Percentiles rank a stretch among this genome's conserved stretches.
These are phyloP conservation scores for Thielaviopsis punctulata DNA, from an alignment of 2,329 filamentous ascomycete genomes.

Conservation along the genomic window DNA sequence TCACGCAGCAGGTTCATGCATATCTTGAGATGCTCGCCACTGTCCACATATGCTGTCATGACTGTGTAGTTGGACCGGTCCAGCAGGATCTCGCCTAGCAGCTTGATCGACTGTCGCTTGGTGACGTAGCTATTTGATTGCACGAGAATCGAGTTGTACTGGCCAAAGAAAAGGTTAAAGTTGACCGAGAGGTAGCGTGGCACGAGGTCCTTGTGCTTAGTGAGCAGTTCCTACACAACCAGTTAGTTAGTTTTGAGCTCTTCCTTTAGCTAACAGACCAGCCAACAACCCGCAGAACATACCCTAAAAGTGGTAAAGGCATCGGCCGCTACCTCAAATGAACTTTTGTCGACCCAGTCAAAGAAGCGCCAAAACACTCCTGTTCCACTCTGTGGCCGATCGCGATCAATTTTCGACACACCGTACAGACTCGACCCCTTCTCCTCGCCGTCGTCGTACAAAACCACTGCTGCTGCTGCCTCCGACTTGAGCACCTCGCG, in stretches of 20 bases:
- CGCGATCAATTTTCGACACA: conserved; percentile 59
- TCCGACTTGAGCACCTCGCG: conserved; percentile 82
- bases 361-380: conserved; percentile 97
- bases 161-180: conserved; percentile 82
- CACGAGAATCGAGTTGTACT: conserved; percentile 74
- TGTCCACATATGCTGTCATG: conserved; percentile 94
- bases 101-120: conserved; percentile 93
- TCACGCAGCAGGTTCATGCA: conserved; percentile 95
- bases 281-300: conserved; percentile 19
- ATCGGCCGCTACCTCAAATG: conserved; percentile 92
- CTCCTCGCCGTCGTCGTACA: conserved; percentile 74
- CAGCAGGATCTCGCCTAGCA: conserved; percentile 83
- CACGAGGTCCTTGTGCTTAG: conserved; percentile 82
- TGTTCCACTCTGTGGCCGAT: conserved; percentile 55
- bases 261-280: background rate
- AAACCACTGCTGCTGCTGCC: conserved; percentile 71
- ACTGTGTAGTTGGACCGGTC: conserved; percentile 94
- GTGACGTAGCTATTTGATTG: conserved; percentile 95
- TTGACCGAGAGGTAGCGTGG: conserved; percentile 76
- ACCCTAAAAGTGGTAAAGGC: conserved; percentile 95
- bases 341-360: conserved; percentile 89
- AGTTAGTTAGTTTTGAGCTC: background rate
- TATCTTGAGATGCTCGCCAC: conserved; percentile 88
- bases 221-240: conserved; percentile 59
- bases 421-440: conserved; percentile 57